Conservation (phyloP, 148 eudicot genomes). For the Vaccinium corymbosum region DNA sequence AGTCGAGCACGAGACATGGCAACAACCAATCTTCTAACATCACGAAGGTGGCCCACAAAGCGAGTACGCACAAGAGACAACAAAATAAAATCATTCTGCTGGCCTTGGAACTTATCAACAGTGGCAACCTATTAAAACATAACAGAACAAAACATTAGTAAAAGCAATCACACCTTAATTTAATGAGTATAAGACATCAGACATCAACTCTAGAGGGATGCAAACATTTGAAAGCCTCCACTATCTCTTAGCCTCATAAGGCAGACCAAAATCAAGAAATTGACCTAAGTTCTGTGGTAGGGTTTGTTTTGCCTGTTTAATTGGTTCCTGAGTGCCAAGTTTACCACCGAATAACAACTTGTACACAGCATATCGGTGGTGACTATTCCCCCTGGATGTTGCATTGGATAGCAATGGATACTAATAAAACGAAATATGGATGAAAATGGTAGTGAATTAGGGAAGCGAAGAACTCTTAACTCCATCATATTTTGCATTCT, state of each 20-base stretch:
- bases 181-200: not conserved
- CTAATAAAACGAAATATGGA: not conserved
- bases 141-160: slow-evolving; percentile 3
- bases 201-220: not conserved
- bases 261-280: not conserved
- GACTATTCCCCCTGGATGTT: not conserved
- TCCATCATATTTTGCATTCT: not conserved
- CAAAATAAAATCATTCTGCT: slow-evolving; percentile 86
- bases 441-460: not conserved
- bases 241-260: not conserved
- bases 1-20: slow-evolving; percentile 99
- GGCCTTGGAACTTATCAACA: slow-evolving; percentile 99
- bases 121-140: slow-evolving; percentile 61
- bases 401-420: not conserved
- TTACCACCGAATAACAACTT: not conserved
- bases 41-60: slow-evolving; percentile 96
- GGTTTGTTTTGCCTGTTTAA: not conserved
- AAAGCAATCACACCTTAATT: not conserved
- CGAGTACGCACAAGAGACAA: slow-evolving; percentile 93
- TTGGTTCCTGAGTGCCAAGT: not conserved
- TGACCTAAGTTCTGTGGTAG: not conserved
- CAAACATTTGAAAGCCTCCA: not conserved
- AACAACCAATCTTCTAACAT: slow-evolving; percentile 93
- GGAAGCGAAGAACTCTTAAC: not conserved
- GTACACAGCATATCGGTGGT: not conserved